Base-by-base conservation (phyloP, 805 yeast species). In the Lachancea mirantina region DNA sequence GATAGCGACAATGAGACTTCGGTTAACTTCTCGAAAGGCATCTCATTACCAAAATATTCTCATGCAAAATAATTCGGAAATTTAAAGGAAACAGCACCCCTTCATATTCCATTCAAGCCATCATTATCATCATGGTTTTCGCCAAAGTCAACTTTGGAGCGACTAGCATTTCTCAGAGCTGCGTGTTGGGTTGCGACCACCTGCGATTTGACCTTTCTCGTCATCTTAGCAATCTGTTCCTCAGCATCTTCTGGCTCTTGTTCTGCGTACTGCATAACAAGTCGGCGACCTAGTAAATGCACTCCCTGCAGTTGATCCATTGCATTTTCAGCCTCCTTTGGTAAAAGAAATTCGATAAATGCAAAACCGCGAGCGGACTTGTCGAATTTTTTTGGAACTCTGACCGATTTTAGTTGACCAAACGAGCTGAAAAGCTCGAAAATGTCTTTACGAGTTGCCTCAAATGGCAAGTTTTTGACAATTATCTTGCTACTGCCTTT, bases 361-460 rank as follows among this genome's bases (percentile, higher is more conserved):
- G 97, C 98, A 67, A 92, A 92, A 55, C 98, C 98, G 56, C 98
- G 77, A 8, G 96, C 94, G 22, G 85, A 72, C 54, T 81, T 83
- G 68, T 92, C 94, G 65, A 89, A 88, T 58, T 92, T 92, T 74
- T 83, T 82, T 19, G 98, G 98, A 30, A 92, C 89, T 53, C 98
- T 77, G 26, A 88, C 96, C 2, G 96, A 83, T 50, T 88, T 84
- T 51, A 92, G 68, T 61, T 84, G 88, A 38, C 98, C 98, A 63
- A 89, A 92, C 1, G 97, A 79, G 38, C 92, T 87, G 62, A 92
- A 88, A 43, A 92, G 67, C 55, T 87, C 94, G 50, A 84, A 77
- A n/a, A 92, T 76, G 52, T 92, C 97, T 50, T 84, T 82, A 61
- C 95, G 77, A 2, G 92, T 72, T 14, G 96, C 88, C 63, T 92